Conservation (phyloP, 768 basidiomycete species). For the Suillus subluteus region DNA sequence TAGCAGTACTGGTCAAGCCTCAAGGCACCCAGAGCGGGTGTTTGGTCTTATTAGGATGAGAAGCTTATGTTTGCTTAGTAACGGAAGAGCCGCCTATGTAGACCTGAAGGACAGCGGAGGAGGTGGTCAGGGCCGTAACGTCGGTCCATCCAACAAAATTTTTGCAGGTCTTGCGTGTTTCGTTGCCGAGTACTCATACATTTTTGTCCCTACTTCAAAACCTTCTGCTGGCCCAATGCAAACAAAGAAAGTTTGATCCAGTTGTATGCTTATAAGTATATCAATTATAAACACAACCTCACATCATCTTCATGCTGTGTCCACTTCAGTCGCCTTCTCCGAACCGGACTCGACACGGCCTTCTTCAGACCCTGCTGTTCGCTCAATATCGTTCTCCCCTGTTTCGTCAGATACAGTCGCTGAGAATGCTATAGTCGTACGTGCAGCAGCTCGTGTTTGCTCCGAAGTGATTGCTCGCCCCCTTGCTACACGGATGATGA, state of each 20-base stretch:
- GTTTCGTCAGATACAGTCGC: neutral
- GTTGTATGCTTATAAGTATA: neutral
- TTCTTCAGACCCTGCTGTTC: neutral
- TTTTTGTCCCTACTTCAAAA: neutral
- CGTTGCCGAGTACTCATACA: neutral
- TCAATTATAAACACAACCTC: neutral
- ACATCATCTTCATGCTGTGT: neutral
- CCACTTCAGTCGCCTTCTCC: neutral
- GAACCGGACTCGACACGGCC: neutral
- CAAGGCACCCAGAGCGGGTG: constrained; percentile 7
- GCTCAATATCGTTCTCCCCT: neutral
- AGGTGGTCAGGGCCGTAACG: neutral
- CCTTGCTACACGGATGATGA: constrained; percentile 39
- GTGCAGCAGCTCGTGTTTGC: neutral
- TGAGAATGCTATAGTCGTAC: constrained; percentile 4
- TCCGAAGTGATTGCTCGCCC: constrained; percentile 27
- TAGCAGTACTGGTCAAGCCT: neutral
- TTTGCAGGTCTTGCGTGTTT: neutral
- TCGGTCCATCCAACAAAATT: neutral
- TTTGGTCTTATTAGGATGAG: constrained; percentile 25
- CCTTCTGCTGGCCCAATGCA: neutral
- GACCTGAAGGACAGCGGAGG: no score
- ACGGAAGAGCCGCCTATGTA: no score
- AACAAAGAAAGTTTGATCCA: neutral
- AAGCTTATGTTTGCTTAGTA: neutral